Conservation (phyloP, 257 asterid genomes). For the Nicotiana noctiflora region DNA sequence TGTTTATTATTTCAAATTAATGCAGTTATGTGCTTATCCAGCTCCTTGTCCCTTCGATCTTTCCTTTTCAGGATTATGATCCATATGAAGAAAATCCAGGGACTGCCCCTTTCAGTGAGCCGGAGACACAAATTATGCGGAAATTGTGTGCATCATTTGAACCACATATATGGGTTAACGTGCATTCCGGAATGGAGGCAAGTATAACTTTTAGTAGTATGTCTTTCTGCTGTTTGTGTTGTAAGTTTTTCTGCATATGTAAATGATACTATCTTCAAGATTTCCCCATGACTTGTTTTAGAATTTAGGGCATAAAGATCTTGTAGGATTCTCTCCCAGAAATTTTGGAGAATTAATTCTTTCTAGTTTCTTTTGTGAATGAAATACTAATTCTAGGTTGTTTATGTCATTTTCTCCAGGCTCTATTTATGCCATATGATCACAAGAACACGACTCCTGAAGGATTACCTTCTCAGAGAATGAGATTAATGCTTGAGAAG, state of each 20-base stretch:
- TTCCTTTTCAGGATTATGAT: conserved; percentile 72
- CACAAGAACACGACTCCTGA: conserved; percentile 94
- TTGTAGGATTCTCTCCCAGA: not conserved
- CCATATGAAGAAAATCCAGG: conserved; percentile 97
- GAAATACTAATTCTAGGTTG: conserved; percentile 8
- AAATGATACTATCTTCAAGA: not conserved
- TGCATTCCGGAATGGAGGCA: conserved; percentile 99
- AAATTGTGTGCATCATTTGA: conserved; percentile 72
- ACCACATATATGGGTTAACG: conserved; percentile 98
- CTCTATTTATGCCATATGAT: conserved; percentile 95
- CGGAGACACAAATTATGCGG: conserved; percentile 89
- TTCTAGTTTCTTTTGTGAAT: conserved; percentile 5
- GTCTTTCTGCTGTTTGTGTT: conserved; percentile 11
- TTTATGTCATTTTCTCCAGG: conserved; percentile 32
- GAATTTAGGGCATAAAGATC: not conserved
- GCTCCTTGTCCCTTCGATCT: conserved; percentile 9
- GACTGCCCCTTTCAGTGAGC: conserved; percentile 87
- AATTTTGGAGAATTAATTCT: not conserved
- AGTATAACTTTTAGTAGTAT: conserved; percentile 13
- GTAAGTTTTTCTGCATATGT: not conserved
- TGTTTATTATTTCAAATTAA: not conserved
- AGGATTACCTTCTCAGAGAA: conserved; percentile 71
- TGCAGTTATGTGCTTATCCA: conserved; percentile 14
- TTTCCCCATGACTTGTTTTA: not conserved
- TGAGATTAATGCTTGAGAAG: conserved; percentile 79